phyloP scores from a whole-genome alignment of 2,329 filamentous ascomycete genomes.

The Penicillium vulpinum region DNA sequence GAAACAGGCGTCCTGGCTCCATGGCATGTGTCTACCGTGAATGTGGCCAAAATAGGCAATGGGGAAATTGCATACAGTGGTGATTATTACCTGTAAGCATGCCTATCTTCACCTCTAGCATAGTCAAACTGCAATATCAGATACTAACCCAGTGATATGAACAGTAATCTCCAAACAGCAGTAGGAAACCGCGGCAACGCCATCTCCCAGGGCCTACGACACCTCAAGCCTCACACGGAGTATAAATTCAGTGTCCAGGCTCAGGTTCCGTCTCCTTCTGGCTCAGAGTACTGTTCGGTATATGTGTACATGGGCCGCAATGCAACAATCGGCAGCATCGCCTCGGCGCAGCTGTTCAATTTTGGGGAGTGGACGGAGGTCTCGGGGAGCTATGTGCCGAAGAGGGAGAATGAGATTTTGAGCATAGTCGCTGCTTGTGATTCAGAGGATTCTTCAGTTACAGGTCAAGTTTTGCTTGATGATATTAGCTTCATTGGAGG shows the following conservation, averaged over 20 bases:
- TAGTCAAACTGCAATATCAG: not conserved
- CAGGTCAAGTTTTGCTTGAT: slow-evolving; percentile 23
- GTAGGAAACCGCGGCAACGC: slow-evolving; percentile 21
- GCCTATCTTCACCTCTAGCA: not conserved
- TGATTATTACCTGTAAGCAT: slow-evolving; percentile 22
- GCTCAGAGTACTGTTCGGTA: slow-evolving; percentile 17
- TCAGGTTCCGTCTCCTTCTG: slow-evolving; percentile 7
- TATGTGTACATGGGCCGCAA: slow-evolving; percentile 21
- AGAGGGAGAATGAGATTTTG: slow-evolving; percentile 12
- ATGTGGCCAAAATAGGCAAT: slow-evolving; percentile 22
- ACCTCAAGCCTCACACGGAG: slow-evolving; percentile 13
- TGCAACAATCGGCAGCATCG: slow-evolving; percentile 16
- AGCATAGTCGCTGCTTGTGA: slow-evolving; percentile 21
- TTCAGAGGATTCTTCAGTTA: slow-evolving; percentile 18
- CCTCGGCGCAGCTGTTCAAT: slow-evolving; percentile 4
- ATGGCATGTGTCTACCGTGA: slow-evolving; percentile 20
- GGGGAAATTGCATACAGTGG: slow-evolving; percentile 19
- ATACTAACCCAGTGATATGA: not conserved
- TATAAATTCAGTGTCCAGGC: slow-evolving; percentile 22
- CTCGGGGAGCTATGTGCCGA: slow-evolving; percentile 17
- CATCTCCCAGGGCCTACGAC: slow-evolving; percentile 19
- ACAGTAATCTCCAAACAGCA: slow-evolving; percentile 22
- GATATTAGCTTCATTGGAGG: slow-evolving; percentile 11
- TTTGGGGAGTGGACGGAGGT: slow-evolving; percentile 20
- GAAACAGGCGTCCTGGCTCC: slow-evolving; percentile 23